phyloP scores from a whole-genome alignment of 169 alveolate genomes.

The Cytauxzoon felis region DNA sequence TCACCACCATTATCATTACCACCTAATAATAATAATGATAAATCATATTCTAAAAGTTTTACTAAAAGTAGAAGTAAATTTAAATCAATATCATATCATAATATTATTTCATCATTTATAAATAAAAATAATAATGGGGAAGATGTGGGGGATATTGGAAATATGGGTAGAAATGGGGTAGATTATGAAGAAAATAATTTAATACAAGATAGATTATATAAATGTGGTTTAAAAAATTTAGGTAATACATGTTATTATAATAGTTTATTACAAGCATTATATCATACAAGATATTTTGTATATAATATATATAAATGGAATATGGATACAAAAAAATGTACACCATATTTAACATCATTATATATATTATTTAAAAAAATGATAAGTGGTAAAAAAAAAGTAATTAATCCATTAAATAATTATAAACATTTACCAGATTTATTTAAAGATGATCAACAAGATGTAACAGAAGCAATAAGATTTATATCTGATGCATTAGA shows the following conservation, averaged over 20 bases:
- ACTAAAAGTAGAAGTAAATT: too few relatives aligned
- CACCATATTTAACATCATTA: slow-evolving; percentile 9
- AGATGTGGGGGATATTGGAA: too few relatives aligned
- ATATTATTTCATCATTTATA: too few relatives aligned
- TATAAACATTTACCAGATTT: slow-evolving; percentile 65
- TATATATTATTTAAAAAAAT: slow-evolving; percentile 52
- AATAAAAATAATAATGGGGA: too few relatives aligned
- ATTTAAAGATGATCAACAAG: slow-evolving; percentile 71
- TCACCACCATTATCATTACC: too few relatives aligned
- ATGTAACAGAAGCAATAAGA: slow-evolving; percentile 71
- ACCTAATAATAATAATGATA: too few relatives aligned
- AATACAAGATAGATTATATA: not conserved
- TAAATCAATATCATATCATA: too few relatives aligned
- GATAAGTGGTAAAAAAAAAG: slow-evolving; percentile 55
- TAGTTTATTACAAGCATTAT: slow-evolving; percentile 89
- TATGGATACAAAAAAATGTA: not conserved
- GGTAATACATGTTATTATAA: slow-evolving; percentile 95
- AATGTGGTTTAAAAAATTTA: slow-evolving; percentile 84
- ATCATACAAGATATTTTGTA: slow-evolving; percentile 80
- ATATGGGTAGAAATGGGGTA: too few relatives aligned
- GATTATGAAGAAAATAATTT: too few relatives aligned
- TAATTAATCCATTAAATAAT: slow-evolving; percentile 45
- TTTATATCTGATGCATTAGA: slow-evolving; percentile 67
- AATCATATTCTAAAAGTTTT: too few relatives aligned
- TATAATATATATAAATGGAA: slow-evolving; percentile 36